Evolutionary conservation across 176 grass and related monocot genomes (phyloP), one percentile per base, ranked within the genome.

Genomic region (Panicum miliaceum): DNA sequence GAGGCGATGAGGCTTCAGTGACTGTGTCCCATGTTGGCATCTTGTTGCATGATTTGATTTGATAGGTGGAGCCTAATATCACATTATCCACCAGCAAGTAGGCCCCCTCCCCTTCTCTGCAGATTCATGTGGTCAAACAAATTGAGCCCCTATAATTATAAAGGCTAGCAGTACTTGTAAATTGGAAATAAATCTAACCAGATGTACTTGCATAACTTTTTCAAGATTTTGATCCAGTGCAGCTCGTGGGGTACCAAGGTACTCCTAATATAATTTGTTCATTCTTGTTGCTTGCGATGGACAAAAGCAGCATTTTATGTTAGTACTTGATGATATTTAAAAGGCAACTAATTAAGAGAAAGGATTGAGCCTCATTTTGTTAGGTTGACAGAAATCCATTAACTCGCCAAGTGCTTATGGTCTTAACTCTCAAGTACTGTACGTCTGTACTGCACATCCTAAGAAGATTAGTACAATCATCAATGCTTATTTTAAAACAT

Each of bases 81-180:
- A 64, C 80, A 79, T 78, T 88, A 73, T 88, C 86, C 86, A 88
- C 57, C 75, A 53, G 56, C 45, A 65, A 65, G 25, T 59, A 67
- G 78, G 56, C 12, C 29, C 71, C 12, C 11, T 64, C 20, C 29
- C 53, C 40, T 34, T 42, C n/a, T 70, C 6, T 62, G 40, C 7
- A 76, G n/a, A 48, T 22, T 51, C 42, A 52, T 2, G 40, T 54
- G 74, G 66, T 79, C 74, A 84, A 69, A 69, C 22, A 70, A 79
- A 65, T 64, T 7, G 54, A 63, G 42, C 42, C 40, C 48, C 26
- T 73, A 22, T 68, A 29, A 48, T 67, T 75, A 35, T 60, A 8
- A 46, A 18, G 11, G 19, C 8, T 29, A 58, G 32, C 20, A 71
- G 50, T 35, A 73, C 40, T 64, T 78, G 50, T 35, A 50, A 81